Base-by-base conservation (phyloP, 75 land plant genomes). In the Azolla pinnata region DNA sequence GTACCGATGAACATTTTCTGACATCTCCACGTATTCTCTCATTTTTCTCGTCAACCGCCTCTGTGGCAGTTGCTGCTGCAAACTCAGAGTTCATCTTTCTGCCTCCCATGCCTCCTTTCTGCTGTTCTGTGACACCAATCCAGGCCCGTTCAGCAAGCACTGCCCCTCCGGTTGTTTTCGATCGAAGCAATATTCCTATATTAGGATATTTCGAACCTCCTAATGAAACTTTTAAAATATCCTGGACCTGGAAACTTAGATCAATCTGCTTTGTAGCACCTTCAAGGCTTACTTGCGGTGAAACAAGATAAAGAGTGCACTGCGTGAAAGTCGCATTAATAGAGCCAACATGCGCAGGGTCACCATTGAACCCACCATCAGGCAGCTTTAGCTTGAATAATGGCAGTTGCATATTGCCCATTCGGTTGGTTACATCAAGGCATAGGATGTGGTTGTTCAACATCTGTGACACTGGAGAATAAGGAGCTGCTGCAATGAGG, bases 111-210 rank as follows among this genome's bases (percentile, higher is more conserved):
- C 74, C 62, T 38, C 59, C 61, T 49, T 62, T 64, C 50, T 78
- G 65, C 25, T 73, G 76, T 48, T 70, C 58, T 26, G 71, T 62
- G 31, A 80, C 85, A 34, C 70, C 62, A 48, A 55, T 56, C 83
- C 82, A 81, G 3, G 77, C 88, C 53, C 48, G 66, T 60, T 65
- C 63, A 28, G 76, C 72, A n/a, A 89, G 67, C 75, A 76, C 66
- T 33, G 70, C 57, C 18, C 76, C 86, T 19, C 26, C 29, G 3
- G 25, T 3, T 10, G 54, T 3, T 14, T 52, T 52, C 5, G 29
- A 10, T 52, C 14, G 18, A 52, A 23, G 14, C 12, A 52, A 25
- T 1, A 52, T 26, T 16, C 27, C 54, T 2, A 52, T 14, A 26
- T 26, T 19, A 24, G 29, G 29, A 26, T 25, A 1, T 14, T 27